phyloP scores from a whole-genome alignment of 352 stramenopile species.

The Nothophytophthora sp. region DNA sequence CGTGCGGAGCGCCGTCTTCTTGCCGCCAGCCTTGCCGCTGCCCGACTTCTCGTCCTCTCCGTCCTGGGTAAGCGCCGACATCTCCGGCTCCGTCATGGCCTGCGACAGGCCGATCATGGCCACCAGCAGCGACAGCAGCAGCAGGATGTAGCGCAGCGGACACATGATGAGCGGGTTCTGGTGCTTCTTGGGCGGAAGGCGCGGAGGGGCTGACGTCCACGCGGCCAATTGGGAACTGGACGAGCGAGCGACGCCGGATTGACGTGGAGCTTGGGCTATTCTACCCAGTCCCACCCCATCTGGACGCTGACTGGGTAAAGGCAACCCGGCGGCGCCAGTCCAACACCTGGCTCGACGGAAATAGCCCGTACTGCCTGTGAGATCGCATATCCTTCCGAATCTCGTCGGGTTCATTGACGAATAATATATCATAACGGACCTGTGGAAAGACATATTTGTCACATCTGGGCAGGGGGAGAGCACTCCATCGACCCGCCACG shows the following conservation, averaged over 20 bases:
- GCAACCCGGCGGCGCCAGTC: conserved; percentile 10
- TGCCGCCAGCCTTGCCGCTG: conserved; percentile 37
- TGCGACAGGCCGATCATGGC: conserved; percentile 85
- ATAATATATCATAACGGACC: too few relatives aligned
- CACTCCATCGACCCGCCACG: too few relatives aligned
- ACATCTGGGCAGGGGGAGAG: neutral
- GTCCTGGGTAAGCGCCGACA: conserved; percentile 55
- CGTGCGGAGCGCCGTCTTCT: conserved; percentile 63
- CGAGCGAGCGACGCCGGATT: conserved; percentile 3
- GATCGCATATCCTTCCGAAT: too few relatives aligned
- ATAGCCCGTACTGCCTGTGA: too few relatives aligned
- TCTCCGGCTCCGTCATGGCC: conserved; percentile 72
- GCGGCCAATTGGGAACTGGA: conserved; percentile 27
- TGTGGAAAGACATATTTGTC: neutral
- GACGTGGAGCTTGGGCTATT: conserved; percentile 8
- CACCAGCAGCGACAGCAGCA: conserved; percentile 82
- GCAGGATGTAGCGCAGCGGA: conserved; percentile 84
- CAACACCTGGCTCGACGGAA: conserved; percentile 27
- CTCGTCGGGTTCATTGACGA: too few relatives aligned
- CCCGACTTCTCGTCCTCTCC: conserved; percentile 61
- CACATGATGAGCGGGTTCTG: conserved; percentile 45
- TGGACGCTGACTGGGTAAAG: conserved; percentile 13
- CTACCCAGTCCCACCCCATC: conserved; percentile 25
- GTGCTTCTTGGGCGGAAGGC: neutral
- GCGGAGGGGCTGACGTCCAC: neutral